A percentile compares a stretch with the other conserved stretches of the same genome.
Conservation (phyloP, 176 grass and related monocot species). For the Oryza meyeriana region DNA sequence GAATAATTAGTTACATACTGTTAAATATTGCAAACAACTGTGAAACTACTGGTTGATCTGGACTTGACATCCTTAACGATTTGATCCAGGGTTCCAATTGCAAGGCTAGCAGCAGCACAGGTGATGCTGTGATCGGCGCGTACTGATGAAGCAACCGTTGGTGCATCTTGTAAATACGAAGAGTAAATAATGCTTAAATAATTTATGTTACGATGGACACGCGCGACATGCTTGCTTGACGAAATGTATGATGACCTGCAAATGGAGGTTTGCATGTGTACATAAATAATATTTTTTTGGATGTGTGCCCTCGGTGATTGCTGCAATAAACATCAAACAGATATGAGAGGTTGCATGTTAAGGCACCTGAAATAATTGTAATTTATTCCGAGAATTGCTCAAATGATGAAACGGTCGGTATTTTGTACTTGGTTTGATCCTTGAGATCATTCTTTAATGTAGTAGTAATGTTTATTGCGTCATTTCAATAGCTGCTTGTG, state of each 20-base stretch:
- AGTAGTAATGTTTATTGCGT: too few relatives aligned
- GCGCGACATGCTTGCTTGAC: background rate
- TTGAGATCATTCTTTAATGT: background rate
- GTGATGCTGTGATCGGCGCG: constrained; percentile 14
- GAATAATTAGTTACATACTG: background rate
- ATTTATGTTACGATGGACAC: background rate
- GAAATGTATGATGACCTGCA: background rate
- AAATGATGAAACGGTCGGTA: background rate
- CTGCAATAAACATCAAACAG: background rate
- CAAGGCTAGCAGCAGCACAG: constrained; percentile 78
- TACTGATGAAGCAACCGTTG: background rate
- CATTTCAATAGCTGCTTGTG: too few relatives aligned
- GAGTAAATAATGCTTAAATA: background rate
- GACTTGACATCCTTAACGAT: background rate
- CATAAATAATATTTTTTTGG: background rate
- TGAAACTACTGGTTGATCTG: background rate
- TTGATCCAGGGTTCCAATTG: constrained; percentile 66
- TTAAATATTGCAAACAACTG: background rate
- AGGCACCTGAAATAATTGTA: background rate
- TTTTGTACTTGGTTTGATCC: background rate
- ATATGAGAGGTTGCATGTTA: background rate
- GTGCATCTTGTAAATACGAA: background rate
- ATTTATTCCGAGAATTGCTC: background rate
- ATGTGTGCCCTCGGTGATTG: background rate
- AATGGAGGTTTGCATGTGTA: background rate